Evolutionary conservation across 352 stramenopile genomes (phyloP), one percentile per base, ranked within the genome.

Genomic region (Phytophthora brassicae): DNA sequence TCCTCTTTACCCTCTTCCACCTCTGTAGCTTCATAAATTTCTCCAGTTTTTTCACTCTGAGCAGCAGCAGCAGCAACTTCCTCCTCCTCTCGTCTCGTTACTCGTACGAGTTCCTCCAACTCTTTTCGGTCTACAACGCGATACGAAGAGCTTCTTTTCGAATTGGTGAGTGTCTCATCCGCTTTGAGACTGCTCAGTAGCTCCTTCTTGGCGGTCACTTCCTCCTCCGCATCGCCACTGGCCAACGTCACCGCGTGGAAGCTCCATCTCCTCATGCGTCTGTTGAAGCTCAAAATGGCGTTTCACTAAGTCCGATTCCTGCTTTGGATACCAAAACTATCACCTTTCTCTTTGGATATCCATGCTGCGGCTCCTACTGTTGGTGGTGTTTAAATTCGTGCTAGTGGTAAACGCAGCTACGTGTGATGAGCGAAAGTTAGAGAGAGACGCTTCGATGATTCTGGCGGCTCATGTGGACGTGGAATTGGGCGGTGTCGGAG

Each of bases 401-500:
- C 29, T 66, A 13, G 47, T 23, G 19, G 55, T 47, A 14, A 47
- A 53, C 20, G 50, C 55, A 13, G 51, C 48, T 39, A 26, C 42
- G 0, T 91, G 82, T 23, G 74, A 86, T 38, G 84, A 92, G 50
- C 56, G 52, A 9, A 64, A 63, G 44, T 56, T 95, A 9, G 61
- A 81, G 42, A 66, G 58, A 14, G 62, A 87, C 19, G 86, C 86
- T 7, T 52, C 61, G 31, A 42, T 44, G 14, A 38, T 88, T 0
- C 71, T 95, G 14, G 51, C 23, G 13, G 48, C 57, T 11, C 74
- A 89, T 43, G 79, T 82, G 41, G 86, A 95, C 55, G 66, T 84
- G 53, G 79, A 91, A 48, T 45, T 95, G 14, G 82, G 85, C 49
- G 86, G 82, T n/a, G 77, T 89, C 12, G 66, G 74, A 12, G 81